Conservation (phyloP, 495 filamentous ascomycete species). For the Penicillium fimorum region DNA sequence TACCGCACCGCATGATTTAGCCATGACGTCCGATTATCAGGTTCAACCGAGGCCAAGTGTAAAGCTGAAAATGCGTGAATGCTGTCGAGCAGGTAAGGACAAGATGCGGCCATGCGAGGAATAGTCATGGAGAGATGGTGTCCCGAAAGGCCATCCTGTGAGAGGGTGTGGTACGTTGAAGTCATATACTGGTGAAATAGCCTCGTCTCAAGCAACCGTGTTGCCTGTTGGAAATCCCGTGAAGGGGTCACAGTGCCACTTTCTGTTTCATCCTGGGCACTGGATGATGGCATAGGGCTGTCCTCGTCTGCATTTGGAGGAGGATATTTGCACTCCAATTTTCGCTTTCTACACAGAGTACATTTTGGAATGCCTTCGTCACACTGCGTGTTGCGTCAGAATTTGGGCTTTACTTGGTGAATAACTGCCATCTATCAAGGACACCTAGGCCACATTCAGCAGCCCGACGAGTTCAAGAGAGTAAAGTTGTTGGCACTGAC, state of each 20-base stretch:
- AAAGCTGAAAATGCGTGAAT: conserved; percentile 48
- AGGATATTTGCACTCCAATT: conserved; percentile 39
- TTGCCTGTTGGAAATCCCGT: conserved; percentile 17
- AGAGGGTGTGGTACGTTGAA: conserved; percentile 34
- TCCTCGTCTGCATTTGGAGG: conserved; percentile 26
- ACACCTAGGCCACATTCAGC: not conserved
- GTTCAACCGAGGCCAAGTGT: conserved; percentile 42
- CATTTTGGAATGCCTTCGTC: conserved; percentile 39
- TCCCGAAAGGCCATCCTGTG: conserved; percentile 28
- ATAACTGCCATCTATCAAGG: not conserved
- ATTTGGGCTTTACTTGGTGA: not conserved
- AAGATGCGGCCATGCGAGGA: conserved; percentile 43
- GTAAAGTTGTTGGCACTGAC: conserved; percentile 13
- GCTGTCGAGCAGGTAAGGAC: conserved; percentile 47
- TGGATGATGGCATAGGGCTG: conserved; percentile 24
- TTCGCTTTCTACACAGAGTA: conserved; percentile 37
- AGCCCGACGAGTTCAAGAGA: not conserved
- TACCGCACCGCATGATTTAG: conserved; percentile 36
- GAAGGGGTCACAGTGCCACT: conserved; percentile 13
- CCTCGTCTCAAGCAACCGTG: conserved; percentile 39
- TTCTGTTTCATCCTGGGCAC: conserved; percentile 25
- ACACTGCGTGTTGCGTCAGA: conserved; percentile 29
- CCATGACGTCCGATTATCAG: conserved; percentile 30
- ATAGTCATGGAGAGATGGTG: conserved; percentile 44
- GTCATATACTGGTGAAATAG: conserved; percentile 42